phyloP scores from a whole-genome alignment of 2,329 filamentous ascomycete species.

The Colletotrichum musicola region DNA sequence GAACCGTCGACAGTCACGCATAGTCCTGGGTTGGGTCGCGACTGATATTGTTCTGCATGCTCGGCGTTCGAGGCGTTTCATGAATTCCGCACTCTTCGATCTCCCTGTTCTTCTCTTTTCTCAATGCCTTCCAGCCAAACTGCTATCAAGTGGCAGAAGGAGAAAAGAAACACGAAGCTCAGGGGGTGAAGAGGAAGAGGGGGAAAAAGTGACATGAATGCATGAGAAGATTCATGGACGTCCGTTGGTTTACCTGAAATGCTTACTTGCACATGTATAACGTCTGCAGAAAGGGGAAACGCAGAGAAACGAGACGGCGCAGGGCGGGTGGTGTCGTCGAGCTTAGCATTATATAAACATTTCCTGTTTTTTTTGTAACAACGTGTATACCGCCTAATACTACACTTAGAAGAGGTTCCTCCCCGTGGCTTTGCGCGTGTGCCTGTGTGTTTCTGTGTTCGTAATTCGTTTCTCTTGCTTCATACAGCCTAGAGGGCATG shows the following conservation, averaged over 20 bases:
- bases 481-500: not conserved
- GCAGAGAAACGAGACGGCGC: not conserved
- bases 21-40: not conserved
- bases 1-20: not conserved
- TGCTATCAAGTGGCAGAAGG: too few relatives aligned
- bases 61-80: slow-evolving; percentile 23
- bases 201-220: slow-evolving; percentile 6
- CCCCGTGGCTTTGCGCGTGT: too few relatives aligned
- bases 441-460: not conserved
- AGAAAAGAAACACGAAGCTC: not conserved
- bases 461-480: slow-evolving; percentile 3
- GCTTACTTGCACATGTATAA: not conserved
- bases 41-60: slow-evolving; percentile 15
- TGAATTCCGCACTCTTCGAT: not conserved
- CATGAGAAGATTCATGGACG: not conserved
- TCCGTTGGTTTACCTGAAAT: not conserved
- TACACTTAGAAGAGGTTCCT: not conserved
- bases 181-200: not conserved
- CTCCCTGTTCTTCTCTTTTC: too few relatives aligned
- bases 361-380: slow-evolving; percentile 14
- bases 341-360: not conserved
- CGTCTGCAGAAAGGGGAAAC: slow-evolving; percentile 1
- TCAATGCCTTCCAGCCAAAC: too few relatives aligned
- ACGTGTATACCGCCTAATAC: slow-evolving; percentile 19
- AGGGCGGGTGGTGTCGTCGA: not conserved